phyloP scores from a whole-genome alignment of 257 asterid genomes.

The Ilex aquifolium region DNA sequence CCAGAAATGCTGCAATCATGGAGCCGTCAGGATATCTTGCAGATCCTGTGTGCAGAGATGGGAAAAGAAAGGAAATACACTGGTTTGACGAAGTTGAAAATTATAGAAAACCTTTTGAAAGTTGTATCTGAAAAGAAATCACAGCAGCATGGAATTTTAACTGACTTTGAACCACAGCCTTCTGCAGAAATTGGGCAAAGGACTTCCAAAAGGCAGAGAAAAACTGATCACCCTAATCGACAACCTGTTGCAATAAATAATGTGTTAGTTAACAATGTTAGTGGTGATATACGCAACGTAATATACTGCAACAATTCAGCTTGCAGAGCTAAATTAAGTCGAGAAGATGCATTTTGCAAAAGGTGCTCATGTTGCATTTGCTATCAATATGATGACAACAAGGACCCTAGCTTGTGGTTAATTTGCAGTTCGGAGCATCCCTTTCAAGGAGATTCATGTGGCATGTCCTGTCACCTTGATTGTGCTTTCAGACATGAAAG shows the following conservation, averaged over 20 bases:
- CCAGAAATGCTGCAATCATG: constrained; percentile 73
- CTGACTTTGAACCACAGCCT: constrained; percentile 29
- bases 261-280: constrained; percentile 24
- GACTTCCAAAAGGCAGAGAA: constrained; percentile 68
- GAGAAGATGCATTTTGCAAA: constrained; percentile 59
- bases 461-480: constrained; percentile 93
- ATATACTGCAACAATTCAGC: constrained; percentile 78
- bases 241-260: constrained; percentile 23
- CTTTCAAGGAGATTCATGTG: constrained; percentile 62
- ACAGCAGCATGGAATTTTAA: constrained; percentile 27
- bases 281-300: constrained; percentile 20
- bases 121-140: constrained; percentile 62
- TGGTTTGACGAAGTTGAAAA: constrained; percentile 76
- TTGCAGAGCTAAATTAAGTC: constrained; percentile 63
- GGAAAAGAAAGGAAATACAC: constrained; percentile 97
- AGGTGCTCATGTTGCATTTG: constrained; percentile 98
- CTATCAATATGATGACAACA: constrained; percentile 73
- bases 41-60: constrained; percentile 86
- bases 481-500: constrained; percentile 68
- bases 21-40: constrained; percentile 93
- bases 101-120: constrained; percentile 77
- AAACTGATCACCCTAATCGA: constrained; percentile 41
- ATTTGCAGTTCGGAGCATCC: constrained; percentile 86
- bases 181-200: constrained; percentile 45
- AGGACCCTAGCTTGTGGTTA: constrained; percentile 94